These are phyloP conservation scores for Trichosporon sp. DNA, from an alignment of 1,284 basidiomycete species.

Conservation along the genomic window DNA sequence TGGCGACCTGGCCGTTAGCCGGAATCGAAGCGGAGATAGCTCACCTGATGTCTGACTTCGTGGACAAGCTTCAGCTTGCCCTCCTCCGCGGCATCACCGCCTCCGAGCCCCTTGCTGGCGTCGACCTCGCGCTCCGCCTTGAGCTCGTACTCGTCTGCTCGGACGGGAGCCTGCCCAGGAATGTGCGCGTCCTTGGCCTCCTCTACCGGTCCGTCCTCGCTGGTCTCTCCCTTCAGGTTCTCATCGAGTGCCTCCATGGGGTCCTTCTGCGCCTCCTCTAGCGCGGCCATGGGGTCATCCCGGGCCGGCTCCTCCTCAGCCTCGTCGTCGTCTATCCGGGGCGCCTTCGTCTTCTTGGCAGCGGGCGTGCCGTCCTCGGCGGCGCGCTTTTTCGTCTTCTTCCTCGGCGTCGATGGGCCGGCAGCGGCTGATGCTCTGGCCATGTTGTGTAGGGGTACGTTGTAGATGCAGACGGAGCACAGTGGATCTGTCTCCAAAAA, in stretches of 20 bases:
- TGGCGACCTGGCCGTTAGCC: conserved; percentile 79
- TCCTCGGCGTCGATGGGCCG: conserved; percentile 13
- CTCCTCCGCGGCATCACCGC: conserved; percentile 56
- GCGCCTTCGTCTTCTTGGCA: conserved; percentile 6
- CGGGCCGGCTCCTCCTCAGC: not conserved
- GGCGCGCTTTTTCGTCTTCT: conserved; percentile 12
- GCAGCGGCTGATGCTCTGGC: conserved; percentile 8
- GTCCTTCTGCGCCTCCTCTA: conserved; percentile 10
- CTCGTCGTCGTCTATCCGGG: conserved; percentile 14
- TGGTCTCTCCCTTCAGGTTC: conserved; percentile 10
- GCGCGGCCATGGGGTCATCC: conserved; percentile 9
- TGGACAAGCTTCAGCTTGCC: conserved; percentile 50
- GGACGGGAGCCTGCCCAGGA: conserved; percentile 62
- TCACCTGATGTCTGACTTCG: conserved; percentile 42
- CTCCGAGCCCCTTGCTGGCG: conserved; percentile 73
- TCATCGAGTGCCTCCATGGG: conserved; percentile 24
- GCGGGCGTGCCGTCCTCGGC: not conserved
- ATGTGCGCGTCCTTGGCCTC: conserved; percentile 18
- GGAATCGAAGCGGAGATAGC: conserved; percentile 56
- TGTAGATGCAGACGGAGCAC: not conserved
- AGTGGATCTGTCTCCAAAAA: not conserved
- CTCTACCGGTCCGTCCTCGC: conserved; percentile 18
- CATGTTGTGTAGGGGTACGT: not conserved
- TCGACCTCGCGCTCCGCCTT: conserved; percentile 83
- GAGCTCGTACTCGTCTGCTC: conserved; percentile 83